A percentile compares a stretch with the other conserved stretches of the same genome.
These are phyloP conservation scores for Stachybotrys chartarum DNA, from an alignment of 2,329 filamentous ascomycete genomes.

Conservation along the genomic window DNA sequence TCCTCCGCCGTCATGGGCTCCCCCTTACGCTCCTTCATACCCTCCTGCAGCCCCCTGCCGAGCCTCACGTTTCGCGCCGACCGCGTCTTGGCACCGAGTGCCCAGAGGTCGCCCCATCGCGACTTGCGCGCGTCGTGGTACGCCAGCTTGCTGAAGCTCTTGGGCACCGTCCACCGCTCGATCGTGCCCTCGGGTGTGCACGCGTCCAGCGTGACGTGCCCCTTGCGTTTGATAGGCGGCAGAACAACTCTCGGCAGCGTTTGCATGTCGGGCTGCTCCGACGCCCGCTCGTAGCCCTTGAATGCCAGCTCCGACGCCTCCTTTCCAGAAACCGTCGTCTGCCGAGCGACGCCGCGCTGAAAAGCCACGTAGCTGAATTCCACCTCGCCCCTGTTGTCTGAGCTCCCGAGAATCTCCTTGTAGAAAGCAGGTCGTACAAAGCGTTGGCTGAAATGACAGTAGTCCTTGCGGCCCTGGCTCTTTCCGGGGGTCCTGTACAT, in stretches of 20 bases:
- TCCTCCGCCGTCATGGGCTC: slow-evolving; percentile 30
- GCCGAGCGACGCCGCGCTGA: slow-evolving; percentile 57
- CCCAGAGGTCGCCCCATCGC: slow-evolving; percentile 91
- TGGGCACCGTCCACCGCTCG: slow-evolving; percentile 90
- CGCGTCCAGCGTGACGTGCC: slow-evolving; percentile 83
- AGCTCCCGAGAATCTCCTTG: slow-evolving; percentile 63
- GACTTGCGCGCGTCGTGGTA: slow-evolving; percentile 91
- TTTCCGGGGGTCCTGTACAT: slow-evolving; percentile 74
- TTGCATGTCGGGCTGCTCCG: slow-evolving; percentile 45
- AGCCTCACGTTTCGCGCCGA: slow-evolving; percentile 53
- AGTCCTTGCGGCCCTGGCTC: slow-evolving; percentile 72
- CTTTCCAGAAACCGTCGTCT: slow-evolving; percentile 35
- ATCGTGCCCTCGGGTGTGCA: slow-evolving; percentile 81
- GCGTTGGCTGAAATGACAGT: slow-evolving; percentile 84
- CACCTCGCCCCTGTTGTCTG: slow-evolving; percentile 82
- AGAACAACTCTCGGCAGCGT: slow-evolving; percentile 72
- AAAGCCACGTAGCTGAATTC: slow-evolving; percentile 86
- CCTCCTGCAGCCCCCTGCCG: slow-evolving; percentile 42
- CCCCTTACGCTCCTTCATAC: slow-evolving; percentile 37
- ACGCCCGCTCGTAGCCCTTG: slow-evolving; percentile 56
- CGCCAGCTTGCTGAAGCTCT: slow-evolving; percentile 70
- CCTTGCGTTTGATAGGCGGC: slow-evolving; percentile 76
- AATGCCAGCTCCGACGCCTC: slow-evolving; percentile 61
- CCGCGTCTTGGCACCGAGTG: slow-evolving; percentile 84
- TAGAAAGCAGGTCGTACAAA: slow-evolving; percentile 80